Base-by-base conservation (phyloP, 805 yeast species). In the Metschnikowia continentalis region DNA sequence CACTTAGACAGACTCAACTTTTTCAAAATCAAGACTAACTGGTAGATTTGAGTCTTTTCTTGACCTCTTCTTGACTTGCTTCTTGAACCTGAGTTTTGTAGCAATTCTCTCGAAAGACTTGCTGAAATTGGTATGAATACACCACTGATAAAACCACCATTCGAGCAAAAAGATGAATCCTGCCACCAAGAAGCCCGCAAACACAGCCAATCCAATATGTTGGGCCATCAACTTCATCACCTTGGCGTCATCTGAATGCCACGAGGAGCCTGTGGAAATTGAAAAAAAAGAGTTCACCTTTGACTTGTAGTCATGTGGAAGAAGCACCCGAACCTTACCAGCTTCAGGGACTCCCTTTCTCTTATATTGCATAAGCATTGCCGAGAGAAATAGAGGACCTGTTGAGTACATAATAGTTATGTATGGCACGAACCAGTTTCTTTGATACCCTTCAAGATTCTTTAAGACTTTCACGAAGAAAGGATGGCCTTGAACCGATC, bases 401-500 rank as follows among this genome's bases (percentile, higher is more conserved):
- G 97, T 91, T 11, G 95, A 84, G 62, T 82, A 86, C 96, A 91
- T 89, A 66, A 91, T 90, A 33, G 97, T 90, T 54, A 90, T 73
- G 70, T 91, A 91, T 13, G 97, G 96, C 15, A 89, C 82, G 35
- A 86, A 69, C 87, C 95, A 90, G 67, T 88, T 86, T 42, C 71
- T 65, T 58, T 79, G 76, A 62, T 89, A 82, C 47, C 69, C 74
- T 54, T 82, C 68, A 53, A 91, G 74, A 43, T 79, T 79, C 54
- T 84, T 86, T 53, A 89, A 78, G 15, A 79, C 86, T 62, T 83
- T 84, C 44, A 78, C 66, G 72, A 88, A 89, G 69, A 90, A 88
- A 3, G 96, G 96, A 67, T 91, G 97, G 45, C 77, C 74, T 33
- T 95, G 96, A 11, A 86, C 84, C 3, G 92, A 74, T 10, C 96